These are phyloP conservation scores for Chlorella ohadii DNA, from an alignment of 139 green algal genomes.

Conservation along the genomic window DNA sequence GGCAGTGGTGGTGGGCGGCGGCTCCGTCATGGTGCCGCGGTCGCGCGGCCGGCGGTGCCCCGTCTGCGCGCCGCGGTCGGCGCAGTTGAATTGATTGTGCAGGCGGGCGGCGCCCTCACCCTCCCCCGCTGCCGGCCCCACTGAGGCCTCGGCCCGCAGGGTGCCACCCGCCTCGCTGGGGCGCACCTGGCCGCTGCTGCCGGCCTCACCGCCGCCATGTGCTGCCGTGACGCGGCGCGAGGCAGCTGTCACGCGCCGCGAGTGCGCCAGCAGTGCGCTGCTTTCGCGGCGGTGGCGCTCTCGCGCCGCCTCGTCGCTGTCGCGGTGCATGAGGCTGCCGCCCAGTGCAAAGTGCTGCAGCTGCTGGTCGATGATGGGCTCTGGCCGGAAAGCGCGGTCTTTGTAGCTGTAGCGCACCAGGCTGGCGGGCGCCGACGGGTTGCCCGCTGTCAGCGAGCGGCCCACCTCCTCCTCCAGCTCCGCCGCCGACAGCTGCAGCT, in stretches of 20 bases:
- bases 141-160: background rate
- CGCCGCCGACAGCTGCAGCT: constrained; percentile 76
- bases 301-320: constrained; percentile 76
- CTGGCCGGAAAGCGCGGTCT: constrained; percentile 68
- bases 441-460: constrained; percentile 88
- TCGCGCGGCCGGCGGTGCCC: constrained; percentile 65
- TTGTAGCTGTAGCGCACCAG: constrained; percentile 60
- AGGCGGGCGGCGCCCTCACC: constrained; percentile 53
- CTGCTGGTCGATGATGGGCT: constrained; percentile 90
- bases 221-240: constrained; percentile 20
- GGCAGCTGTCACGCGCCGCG: background rate
- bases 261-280: background rate
- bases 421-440: constrained; percentile 81
- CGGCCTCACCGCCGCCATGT: background rate
- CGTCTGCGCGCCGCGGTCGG: constrained; percentile 83
- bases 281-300: background rate
- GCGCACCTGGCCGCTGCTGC: background rate
- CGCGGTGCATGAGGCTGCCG: constrained; percentile 85
- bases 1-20: constrained; percentile 67
- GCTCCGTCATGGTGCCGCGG: constrained; percentile 81
- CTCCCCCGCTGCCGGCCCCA: background rate
- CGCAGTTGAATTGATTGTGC: constrained; percentile 95
- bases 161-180: background rate
- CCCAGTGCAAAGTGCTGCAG: constrained; percentile 79
- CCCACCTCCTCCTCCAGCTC: constrained; percentile 89